Evolutionary conservation across 352 stramenopile genomes (phyloP).

Genomic region (Phytophthora melonis): DNA sequence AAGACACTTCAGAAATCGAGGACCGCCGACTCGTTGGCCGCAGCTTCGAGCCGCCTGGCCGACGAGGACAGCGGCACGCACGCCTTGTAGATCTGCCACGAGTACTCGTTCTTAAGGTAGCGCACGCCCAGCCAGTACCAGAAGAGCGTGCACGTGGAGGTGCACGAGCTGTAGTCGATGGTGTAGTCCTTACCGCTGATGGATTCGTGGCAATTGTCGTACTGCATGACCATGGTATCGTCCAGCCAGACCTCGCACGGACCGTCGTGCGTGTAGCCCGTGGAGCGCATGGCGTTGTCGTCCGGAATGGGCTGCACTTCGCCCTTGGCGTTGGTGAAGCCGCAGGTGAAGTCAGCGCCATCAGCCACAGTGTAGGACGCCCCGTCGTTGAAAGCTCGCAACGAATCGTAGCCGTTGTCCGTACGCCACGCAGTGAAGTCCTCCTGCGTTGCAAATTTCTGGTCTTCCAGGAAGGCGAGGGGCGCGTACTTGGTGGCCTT

Average conservation of each 20-base stretch:
- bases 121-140: conserved; percentile 58
- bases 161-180: conserved; percentile 53
- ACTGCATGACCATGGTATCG: conserved; percentile 43
- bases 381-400: conserved; percentile 54
- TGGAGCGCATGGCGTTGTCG: conserved; percentile 41
- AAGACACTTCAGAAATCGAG: conserved; percentile 25
- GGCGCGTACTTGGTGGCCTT: conserved; percentile 50
- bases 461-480: conserved; percentile 58
- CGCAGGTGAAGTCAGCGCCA: conserved; percentile 46
- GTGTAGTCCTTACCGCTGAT: conserved; percentile 49
- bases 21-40: conserved; percentile 33
- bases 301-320: conserved; percentile 46
- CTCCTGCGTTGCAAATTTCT: conserved; percentile 48
- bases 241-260: conserved; percentile 61
- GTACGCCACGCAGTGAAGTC: conserved; percentile 54
- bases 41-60: conserved; percentile 24
- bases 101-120: conserved; percentile 58
- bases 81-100: conserved; percentile 71
- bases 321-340: conserved; percentile 39
- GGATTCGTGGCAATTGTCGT: conserved; percentile 45
- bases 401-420: conserved; percentile 49
- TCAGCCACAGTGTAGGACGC: conserved; percentile 46
- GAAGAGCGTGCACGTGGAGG: conserved; percentile 42
- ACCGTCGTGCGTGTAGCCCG: conserved; percentile 61
- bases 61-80: conserved; percentile 43